Percentiles rank a stretch among this genome's conserved stretches.
These are phyloP conservation scores for Yamadazyma olivae DNA, from an alignment of 805 yeast species.

Conservation along the genomic window DNA sequence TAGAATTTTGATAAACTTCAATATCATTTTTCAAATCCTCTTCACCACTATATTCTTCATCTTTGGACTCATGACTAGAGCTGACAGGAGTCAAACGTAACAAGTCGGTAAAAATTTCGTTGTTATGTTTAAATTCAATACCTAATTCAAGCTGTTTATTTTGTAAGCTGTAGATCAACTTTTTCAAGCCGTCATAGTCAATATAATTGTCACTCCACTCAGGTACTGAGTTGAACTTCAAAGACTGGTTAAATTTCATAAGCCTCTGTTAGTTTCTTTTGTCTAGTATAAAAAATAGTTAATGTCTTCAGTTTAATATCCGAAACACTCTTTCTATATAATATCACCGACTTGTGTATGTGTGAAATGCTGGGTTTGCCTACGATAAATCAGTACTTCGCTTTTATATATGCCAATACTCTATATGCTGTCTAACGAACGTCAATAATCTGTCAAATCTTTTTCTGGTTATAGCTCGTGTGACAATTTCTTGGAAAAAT, in stretches of 20 bases:
- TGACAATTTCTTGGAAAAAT: too few relatives aligned
- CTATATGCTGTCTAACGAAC: too few relatives aligned
- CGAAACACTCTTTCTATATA: too few relatives aligned
- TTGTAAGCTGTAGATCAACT: constrained; percentile 54
- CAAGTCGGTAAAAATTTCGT: neutral
- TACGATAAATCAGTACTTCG: too few relatives aligned
- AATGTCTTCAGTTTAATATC: too few relatives aligned
- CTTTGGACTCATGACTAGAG: neutral
- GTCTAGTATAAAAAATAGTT: too few relatives aligned
- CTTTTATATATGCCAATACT: too few relatives aligned
- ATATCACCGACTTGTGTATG: too few relatives aligned
- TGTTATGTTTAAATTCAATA: constrained; percentile 6
- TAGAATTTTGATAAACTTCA: constrained; percentile 1
- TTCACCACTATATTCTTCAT: neutral
- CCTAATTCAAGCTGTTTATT: constrained; percentile 26
- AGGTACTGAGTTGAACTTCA: constrained; percentile 52
- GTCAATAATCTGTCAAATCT: too few relatives aligned
- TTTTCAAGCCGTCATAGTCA: constrained; percentile 50
- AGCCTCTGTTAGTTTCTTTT: too few relatives aligned
- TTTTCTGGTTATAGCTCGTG: too few relatives aligned
- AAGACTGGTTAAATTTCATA: constrained; percentile 51
- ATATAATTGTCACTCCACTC: constrained; percentile 49
- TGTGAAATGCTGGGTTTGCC: too few relatives aligned
- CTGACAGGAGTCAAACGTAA: constrained; percentile 1
- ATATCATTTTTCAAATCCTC: constrained; percentile 1